Conservation (phyloP, 805 yeast genomes). For the Dipodascus geniculatus region DNA sequence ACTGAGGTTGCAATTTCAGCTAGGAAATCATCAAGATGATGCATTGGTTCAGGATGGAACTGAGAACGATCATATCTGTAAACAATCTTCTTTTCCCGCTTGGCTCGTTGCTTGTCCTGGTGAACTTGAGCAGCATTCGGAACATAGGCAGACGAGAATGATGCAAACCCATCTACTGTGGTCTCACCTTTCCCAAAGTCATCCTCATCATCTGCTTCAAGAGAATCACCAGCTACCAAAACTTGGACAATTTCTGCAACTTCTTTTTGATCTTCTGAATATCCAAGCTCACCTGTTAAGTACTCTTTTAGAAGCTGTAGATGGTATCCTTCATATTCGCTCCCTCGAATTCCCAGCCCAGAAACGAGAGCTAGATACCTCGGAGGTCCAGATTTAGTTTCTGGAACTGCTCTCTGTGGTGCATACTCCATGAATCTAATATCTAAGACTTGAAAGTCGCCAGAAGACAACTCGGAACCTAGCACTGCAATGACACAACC, state of each 20-base stretch:
- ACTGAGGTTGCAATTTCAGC: constrained; percentile 43
- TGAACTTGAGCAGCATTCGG: neutral
- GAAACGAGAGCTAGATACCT: constrained; percentile 55
- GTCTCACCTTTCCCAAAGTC: neutral
- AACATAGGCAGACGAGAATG: neutral
- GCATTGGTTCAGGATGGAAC: constrained; percentile 18
- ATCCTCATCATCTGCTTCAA: constrained; percentile 23
- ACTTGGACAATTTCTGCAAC: constrained; percentile 33
- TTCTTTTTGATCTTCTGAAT: constrained; percentile 14
- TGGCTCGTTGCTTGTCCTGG: constrained; percentile 17
- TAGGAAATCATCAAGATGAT: constrained; percentile 43
- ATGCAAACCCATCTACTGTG: neutral
- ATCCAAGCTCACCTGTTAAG: constrained; percentile 57
- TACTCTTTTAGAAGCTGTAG: constrained; percentile 52
- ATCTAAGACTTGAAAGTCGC: constrained; percentile 76
- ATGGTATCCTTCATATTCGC: constrained; percentile 26
- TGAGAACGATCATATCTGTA: constrained; percentile 6
- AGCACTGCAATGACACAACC: constrained; percentile 80
- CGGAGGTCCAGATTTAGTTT: neutral
- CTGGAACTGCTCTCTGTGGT: constrained; percentile 34
- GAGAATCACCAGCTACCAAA: constrained; percentile 65
- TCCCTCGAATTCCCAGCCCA: constrained; percentile 54
- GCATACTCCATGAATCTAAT: constrained; percentile 57
- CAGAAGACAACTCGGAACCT: constrained; percentile 78
- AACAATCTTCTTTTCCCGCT: neutral